Percentiles rank a stretch among this genome's conserved stretches.
phyloP scores from a whole-genome alignment of 208 protist genomes.

The Acanthamoeba royreba region DNA sequence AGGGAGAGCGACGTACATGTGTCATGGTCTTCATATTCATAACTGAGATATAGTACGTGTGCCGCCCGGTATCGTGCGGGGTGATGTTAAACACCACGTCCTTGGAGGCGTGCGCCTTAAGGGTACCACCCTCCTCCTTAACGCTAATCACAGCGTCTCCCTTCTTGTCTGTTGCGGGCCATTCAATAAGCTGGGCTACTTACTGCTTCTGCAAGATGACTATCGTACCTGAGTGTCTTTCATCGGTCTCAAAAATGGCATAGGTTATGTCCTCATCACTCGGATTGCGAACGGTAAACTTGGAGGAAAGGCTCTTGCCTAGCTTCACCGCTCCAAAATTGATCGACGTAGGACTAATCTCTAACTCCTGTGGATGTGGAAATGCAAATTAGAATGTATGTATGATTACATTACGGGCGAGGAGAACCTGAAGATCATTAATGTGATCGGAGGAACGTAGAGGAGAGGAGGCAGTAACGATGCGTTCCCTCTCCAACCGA shows the following conservation, averaged over 20 bases:
- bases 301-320: constrained; percentile 52
- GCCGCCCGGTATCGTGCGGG: constrained; percentile 11
- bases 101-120: not conserved
- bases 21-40: constrained; percentile 51
- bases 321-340: constrained; percentile 60
- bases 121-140: not conserved
- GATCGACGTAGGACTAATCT: constrained; percentile 24
- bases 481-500: not conserved
- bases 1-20: not conserved
- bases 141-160: not conserved
- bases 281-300: constrained; percentile 52
- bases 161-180: not conserved
- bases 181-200: not conserved
- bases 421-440: not conserved
- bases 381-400: not conserved
- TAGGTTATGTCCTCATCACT: constrained; percentile 43
- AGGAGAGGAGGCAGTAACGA: not conserved
- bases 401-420: not conserved
- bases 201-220: not conserved
- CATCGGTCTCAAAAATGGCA: not conserved
- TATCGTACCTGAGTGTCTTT: not conserved
- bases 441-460: not conserved
- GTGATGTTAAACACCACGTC: constrained; percentile 26
- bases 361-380: not conserved
- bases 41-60: constrained; percentile 36